Base-by-base conservation (phyloP, 1,284 basidiomycete genomes). In the Moniliophthora roreri region DNA sequence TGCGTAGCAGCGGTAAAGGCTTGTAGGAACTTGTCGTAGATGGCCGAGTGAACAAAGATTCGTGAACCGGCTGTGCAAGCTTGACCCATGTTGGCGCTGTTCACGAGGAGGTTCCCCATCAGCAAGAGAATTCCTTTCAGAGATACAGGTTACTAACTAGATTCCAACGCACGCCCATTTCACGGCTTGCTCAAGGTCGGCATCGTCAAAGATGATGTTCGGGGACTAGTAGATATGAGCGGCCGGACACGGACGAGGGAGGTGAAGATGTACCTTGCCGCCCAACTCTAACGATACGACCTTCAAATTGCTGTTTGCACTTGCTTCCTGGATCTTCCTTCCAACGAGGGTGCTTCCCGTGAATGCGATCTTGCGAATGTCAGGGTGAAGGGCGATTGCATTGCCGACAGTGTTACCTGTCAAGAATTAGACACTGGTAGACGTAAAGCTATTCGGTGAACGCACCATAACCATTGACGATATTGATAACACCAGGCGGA, bases 61-160 rank as follows among this genome's bases (percentile, higher is more conserved):
- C 93, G 81, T 8, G 90, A 89, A 24, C 90, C 88, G n/a, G 92
- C 89, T 57, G 83, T 86, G 73, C 93, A 95, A 13, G 79, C 80
- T 72, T 95, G 92, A n/a, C 44, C 44, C 44, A 46, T 46, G 24
- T 46, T 46, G 9, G 44, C 7, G n/a, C 35, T 26, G 23, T 32
- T 23, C 4, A 23, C 36, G 48, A 42, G 42, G 20, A 38, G 50
- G 13, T 28, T 2, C 15, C n/a, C n/a, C n/a, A n/a, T 18, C 10
- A n/a, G 6, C 8, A 44, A n/a, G 9, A 24, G 8, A 21, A 10
- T 21, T 5, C 20, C 41, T 13, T 23, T 15, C n/a, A 21, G 18
- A 1, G 9, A 5, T 15, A 20, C 8, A 24, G 15, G 24, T 6
- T 47, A 40, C 36, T 15, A 20, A 52, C 50, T 45, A 52, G 20